Evolutionary conservation across 2,329 filamentous ascomycete genomes (phyloP).

Genomic region (Harringtonia aguacate): DNA sequence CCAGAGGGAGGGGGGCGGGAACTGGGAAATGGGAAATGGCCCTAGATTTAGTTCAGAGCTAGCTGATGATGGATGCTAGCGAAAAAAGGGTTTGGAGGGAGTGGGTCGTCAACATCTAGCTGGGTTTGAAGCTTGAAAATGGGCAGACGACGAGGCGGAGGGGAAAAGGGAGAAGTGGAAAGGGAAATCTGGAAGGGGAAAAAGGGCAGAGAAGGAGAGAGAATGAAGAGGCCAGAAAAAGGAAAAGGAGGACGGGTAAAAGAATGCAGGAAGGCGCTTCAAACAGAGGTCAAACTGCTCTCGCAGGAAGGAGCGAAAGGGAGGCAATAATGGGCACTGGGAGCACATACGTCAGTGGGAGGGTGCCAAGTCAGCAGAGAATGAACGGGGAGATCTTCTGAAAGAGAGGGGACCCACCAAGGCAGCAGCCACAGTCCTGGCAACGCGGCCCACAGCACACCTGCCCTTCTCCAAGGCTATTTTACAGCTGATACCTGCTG

Average conservation of each 20-base stretch:
- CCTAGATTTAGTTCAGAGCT: background rate
- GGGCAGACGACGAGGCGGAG: slow-evolving; percentile 1
- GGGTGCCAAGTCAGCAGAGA: background rate
- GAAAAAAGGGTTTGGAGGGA: no score
- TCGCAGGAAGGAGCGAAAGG: background rate
- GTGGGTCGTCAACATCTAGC: no score
- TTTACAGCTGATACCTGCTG: no score
- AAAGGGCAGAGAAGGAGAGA: slow-evolving; percentile 5
- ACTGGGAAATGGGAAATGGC: background rate
- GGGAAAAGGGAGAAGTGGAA: background rate
- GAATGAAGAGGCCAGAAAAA: no score
- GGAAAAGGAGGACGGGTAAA: background rate
- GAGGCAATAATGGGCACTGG: background rate
- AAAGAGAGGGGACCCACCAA: background rate
- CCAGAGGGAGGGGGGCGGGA: background rate
- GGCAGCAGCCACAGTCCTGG: background rate
- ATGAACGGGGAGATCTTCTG: background rate
- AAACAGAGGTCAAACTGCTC: background rate
- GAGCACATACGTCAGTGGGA: no score
- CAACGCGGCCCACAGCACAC: background rate
- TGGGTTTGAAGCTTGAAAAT: background rate
- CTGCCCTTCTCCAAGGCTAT: no score
- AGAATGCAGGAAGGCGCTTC: background rate
- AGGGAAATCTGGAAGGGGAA: background rate
- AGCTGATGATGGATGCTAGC: no score